Conservation (phyloP, 2,329 filamentous ascomycete genomes). For the Biscogniauxia sp. region DNA sequence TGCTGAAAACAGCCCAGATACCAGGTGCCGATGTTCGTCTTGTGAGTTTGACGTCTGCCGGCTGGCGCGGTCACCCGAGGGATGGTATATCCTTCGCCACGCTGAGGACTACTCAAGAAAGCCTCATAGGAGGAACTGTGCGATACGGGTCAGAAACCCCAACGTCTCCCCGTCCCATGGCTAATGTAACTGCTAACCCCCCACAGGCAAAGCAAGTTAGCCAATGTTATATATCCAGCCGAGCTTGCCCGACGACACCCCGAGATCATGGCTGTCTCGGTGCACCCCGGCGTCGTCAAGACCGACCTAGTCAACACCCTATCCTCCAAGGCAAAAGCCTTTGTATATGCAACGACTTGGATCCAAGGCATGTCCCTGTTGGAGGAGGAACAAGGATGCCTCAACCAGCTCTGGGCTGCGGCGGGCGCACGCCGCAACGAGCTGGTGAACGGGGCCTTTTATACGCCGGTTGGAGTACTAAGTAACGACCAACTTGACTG, state of each 20-base stretch:
- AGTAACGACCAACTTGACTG: conserved; percentile 24
- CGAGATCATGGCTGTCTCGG: conserved; percentile 21
- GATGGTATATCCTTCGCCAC: conserved; percentile 25
- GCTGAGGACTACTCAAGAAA: conserved; percentile 23
- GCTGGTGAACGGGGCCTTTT: conserved; percentile 35
- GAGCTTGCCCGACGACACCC: conserved; percentile 28
- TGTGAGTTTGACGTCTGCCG: conserved; percentile 24
- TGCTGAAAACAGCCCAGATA: conserved; percentile 22
- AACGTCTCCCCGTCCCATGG: neutral
- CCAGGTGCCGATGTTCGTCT: conserved; percentile 26
- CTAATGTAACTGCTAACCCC: conserved; percentile 12
- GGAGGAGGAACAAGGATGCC: conserved; percentile 35
- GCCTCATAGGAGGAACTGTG: conserved; percentile 17
- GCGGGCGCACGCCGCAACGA: conserved; percentile 25
- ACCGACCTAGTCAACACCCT: conserved; percentile 26
- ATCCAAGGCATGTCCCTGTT: conserved; percentile 13
- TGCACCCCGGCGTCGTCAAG: conserved; percentile 29
- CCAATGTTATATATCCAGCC: conserved; percentile 28
- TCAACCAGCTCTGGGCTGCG: conserved; percentile 42
- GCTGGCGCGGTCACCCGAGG: conserved; percentile 19
- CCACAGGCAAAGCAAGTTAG: conserved; percentile 37
- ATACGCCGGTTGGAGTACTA: conserved; percentile 35
- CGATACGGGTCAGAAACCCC: conserved; percentile 25
- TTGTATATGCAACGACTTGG: conserved; percentile 17
- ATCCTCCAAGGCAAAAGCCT: conserved; percentile 7